These are phyloP conservation scores for Leccinum disarticulatum DNA, from an alignment of 768 basidiomycete species.

Conservation along the genomic window DNA sequence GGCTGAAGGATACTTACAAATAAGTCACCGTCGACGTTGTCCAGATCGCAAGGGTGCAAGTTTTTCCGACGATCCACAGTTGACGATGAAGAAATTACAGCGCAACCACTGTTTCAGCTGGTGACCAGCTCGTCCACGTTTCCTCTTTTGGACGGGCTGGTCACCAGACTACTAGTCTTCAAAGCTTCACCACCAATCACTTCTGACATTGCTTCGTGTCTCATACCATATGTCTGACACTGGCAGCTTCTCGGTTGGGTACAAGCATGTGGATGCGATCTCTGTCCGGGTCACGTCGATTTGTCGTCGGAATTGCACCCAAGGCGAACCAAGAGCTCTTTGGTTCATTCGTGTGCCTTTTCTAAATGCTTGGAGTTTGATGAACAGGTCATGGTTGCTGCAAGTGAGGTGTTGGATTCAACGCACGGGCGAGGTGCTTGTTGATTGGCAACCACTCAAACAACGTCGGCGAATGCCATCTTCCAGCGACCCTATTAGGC, in stretches of 20 bases:
- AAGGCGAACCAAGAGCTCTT: constrained; percentile 53
- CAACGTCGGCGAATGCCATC: not conserved
- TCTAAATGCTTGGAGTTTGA: constrained; percentile 53
- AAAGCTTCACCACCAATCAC: constrained; percentile 8
- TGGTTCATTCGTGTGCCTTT: constrained; percentile 46
- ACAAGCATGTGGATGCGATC: constrained; percentile 59
- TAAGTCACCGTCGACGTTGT: constrained; percentile 6
- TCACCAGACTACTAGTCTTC: not conserved
- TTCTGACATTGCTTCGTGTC: constrained; percentile 2
- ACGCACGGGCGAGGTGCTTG: constrained; percentile 1
- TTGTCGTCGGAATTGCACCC: constrained; percentile 54
- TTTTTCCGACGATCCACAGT: constrained; percentile 8
- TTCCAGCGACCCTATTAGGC: not conserved
- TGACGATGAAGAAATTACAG: constrained; percentile 10
- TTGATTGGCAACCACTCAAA: not conserved
- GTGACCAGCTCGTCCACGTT: too few relatives aligned
- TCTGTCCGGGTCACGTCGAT: constrained; percentile 47
- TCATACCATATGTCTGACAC: constrained; percentile 38
- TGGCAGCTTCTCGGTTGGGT: constrained; percentile 40
- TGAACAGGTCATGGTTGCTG: constrained; percentile 35
- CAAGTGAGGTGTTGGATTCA: not conserved
- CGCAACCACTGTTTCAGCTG: constrained; percentile 4
- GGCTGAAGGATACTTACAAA: constrained; percentile 2
- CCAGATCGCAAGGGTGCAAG: constrained; percentile 2
- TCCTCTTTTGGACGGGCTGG: too few relatives aligned